Conservation (phyloP, 2,329 filamentous ascomycete genomes). For the Xylaria sp. region DNA sequence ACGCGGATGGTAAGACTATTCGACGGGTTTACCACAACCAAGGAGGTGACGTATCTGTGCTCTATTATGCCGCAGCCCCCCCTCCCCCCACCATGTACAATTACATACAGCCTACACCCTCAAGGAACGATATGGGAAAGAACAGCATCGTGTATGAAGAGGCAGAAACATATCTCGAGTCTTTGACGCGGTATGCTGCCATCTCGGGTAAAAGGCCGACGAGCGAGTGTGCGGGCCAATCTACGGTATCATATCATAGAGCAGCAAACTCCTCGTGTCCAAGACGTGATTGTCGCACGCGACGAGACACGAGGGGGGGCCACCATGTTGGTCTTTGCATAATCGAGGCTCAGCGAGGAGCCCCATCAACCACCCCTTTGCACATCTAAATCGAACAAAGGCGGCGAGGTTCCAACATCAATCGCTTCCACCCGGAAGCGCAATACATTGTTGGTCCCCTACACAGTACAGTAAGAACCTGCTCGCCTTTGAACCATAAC, state of each 20-base stretch:
- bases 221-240: neutral
- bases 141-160: neutral
- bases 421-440: neutral
- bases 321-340: slow-evolving; percentile 5
- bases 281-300: slow-evolving; percentile 17
- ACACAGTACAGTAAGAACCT: no score
- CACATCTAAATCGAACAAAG: slow-evolving; percentile 3
- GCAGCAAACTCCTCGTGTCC: slow-evolving; percentile 13
- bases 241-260: slow-evolving; percentile 15
- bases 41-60: neutral
- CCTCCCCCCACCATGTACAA: neutral
- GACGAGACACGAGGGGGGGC: slow-evolving; percentile 10
- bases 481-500: slow-evolving; percentile 1
- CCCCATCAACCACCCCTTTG: slow-evolving; percentile 2
- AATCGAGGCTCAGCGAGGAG: neutral
- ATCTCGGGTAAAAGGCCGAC: neutral
- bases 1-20: neutral
- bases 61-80: neutral
- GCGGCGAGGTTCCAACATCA: neutral
- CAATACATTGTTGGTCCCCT: neutral
- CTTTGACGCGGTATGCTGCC: neutral
- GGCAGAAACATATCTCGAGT: no score
- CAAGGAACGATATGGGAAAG: neutral
- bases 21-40: neutral
- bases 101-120: neutral